Evolutionary conservation across 1,284 basidiomycete genomes (phyloP).

Genomic region (Microbotryum scabiosae): DNA sequence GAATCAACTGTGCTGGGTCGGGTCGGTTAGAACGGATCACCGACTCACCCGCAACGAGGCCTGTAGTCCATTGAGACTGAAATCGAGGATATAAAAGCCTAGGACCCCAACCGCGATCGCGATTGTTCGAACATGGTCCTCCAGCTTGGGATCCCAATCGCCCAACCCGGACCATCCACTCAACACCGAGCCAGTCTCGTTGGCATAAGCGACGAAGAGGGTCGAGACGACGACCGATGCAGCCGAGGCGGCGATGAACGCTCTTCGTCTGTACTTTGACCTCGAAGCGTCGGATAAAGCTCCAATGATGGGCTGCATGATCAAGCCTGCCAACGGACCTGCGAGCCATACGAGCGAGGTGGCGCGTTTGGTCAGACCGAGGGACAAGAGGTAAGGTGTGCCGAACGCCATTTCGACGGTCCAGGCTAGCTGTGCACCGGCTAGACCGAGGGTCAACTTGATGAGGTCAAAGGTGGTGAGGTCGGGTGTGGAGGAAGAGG

Average conservation of each 20-base stretch:
- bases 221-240: conserved; percentile 50
- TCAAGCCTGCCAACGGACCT: conserved; percentile 79
- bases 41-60: conserved; percentile 23
- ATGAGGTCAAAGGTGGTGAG: conserved; percentile 4
- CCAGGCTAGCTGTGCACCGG: conserved; percentile 86
- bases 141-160: conserved; percentile 77
- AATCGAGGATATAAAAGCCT: conserved; percentile 88
- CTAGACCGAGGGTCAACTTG: conserved; percentile 47
- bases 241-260: conserved; percentile 19
- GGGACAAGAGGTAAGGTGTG: conserved; percentile 70
- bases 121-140: conserved; percentile 55
- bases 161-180: conserved; percentile 68
- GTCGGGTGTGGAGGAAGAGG: background rate
- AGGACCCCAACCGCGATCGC: conserved; percentile 80
- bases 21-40: background rate
- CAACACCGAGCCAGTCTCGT: conserved; percentile 61
- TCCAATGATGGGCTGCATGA: conserved; percentile 90
- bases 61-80: conserved; percentile 64
- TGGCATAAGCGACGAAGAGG: conserved; percentile 79
- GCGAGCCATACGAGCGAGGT: conserved; percentile 89
- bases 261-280: conserved; percentile 16
- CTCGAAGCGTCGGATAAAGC: conserved; percentile 24
- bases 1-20: no score
- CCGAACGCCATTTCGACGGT: conserved; percentile 77
- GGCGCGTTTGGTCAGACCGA: conserved; percentile 80